phyloP scores from a whole-genome alignment of 2,329 filamentous ascomycete genomes.

The Dendryphion nanum region DNA sequence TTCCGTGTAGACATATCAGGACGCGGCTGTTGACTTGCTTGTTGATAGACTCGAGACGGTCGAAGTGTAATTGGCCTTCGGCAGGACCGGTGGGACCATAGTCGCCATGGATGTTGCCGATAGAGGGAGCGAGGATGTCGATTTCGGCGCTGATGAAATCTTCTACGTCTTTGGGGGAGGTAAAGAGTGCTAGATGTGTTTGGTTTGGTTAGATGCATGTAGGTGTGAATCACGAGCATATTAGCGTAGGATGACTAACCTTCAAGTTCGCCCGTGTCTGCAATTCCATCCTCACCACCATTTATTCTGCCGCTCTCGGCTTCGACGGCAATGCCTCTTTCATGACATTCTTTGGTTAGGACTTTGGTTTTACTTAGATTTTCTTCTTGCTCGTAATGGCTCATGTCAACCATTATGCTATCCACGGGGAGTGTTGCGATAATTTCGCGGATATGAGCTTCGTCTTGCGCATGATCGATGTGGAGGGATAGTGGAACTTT shows the following conservation, averaged over 20 bases:
- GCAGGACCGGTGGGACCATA: conserved; percentile 61
- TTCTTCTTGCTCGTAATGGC: conserved; percentile 69
- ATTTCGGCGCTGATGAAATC: conserved; percentile 70
- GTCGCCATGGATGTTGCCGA: conserved; percentile 73
- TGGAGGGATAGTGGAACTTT: conserved; percentile 46
- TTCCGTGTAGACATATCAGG: conserved; percentile 56
- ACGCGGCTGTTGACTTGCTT: conserved; percentile 42
- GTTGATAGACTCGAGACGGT: conserved; percentile 27
- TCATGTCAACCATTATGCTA: conserved; percentile 77
- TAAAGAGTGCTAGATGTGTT: conserved; percentile 48
- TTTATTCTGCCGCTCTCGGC: conserved; percentile 70
- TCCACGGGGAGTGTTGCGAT: conserved; percentile 59
- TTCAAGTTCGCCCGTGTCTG: conserved; percentile 63
- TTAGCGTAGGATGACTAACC: conserved; percentile 39
- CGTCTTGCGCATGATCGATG: conserved; percentile 49
- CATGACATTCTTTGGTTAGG: conserved; percentile 61
- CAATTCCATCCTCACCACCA: conserved; percentile 71
- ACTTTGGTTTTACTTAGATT: conserved; percentile 63
- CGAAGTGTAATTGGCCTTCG: conserved; percentile 31
- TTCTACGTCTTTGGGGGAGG: conserved; percentile 65
- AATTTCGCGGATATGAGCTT: conserved; percentile 42
- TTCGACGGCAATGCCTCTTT: conserved; percentile 64
- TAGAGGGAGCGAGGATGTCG: conserved; percentile 70
- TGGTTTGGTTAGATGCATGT: background rate
- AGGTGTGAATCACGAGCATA: background rate